phyloP scores from a whole-genome alignment of 345 rosid genomes.

The Rhizophora mangle region DNA sequence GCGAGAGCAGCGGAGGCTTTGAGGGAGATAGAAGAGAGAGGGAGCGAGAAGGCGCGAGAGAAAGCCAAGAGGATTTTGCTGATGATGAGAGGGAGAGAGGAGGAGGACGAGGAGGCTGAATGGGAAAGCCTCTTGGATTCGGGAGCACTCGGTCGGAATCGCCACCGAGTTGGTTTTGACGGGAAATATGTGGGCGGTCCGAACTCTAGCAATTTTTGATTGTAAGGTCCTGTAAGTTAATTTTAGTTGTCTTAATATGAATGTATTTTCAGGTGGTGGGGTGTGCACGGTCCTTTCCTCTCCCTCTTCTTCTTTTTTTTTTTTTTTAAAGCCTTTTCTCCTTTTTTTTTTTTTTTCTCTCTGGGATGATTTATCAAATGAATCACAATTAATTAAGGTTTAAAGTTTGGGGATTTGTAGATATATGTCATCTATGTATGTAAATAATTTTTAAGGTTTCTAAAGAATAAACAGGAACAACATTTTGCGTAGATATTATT shows the following conservation, averaged over 20 bases:
- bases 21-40: conserved; percentile 25
- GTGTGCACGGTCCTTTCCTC: background rate
- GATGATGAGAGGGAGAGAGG: conserved; percentile 26
- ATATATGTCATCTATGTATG: too few species aligned
- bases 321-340: too few species aligned
- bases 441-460: too few species aligned
- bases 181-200: conserved; percentile 32
- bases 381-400: too few species aligned
- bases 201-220: conserved; percentile 46
- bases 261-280: background rate
- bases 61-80: conserved; percentile 28
- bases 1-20: conserved; percentile 27
- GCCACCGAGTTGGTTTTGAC: conserved; percentile 31
- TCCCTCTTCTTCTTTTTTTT: background rate
- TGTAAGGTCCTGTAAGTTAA: conserved; percentile 12
- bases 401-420: too few species aligned
- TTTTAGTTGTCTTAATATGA: background rate
- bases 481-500: too few species aligned
- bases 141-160: conserved; percentile 40
- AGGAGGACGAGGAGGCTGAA: conserved; percentile 13
- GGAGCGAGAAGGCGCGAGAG: conserved; percentile 27
- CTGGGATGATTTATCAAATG: too few species aligned
- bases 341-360: too few species aligned
- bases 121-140: conserved; percentile 16
- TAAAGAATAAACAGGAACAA: too few species aligned